phyloP scores from a whole-genome alignment of 768 basidiomycete genomes.

The Trametes cubensis region DNA sequence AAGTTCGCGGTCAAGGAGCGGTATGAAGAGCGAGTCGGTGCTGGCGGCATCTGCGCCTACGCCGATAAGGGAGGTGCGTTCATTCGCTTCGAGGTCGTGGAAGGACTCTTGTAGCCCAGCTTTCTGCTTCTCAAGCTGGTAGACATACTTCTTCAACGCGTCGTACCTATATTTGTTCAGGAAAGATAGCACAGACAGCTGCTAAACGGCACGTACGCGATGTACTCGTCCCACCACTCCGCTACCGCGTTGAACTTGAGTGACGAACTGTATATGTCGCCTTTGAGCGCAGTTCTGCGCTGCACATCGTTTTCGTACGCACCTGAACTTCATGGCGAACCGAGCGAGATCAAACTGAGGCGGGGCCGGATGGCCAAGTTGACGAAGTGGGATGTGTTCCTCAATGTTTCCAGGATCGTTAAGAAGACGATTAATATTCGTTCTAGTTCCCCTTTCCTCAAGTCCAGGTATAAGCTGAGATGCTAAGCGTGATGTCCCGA shows the following conservation, averaged over 20 bases:
- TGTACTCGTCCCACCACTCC: constrained; percentile 93
- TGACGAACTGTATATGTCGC: constrained; percentile 57
- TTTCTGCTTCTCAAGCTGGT: constrained; percentile 82
- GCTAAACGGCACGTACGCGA: constrained; percentile 57
- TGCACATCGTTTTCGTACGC: constrained; percentile 15
- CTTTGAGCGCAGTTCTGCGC: neutral
- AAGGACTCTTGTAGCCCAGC: constrained; percentile 43
- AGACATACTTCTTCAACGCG: constrained; percentile 80
- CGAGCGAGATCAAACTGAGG: constrained; percentile 23
- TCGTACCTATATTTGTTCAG: constrained; percentile 62
- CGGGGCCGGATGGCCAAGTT: constrained; percentile 23
- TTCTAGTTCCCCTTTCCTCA: too few species aligned
- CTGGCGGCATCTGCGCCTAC: constrained; percentile 35
- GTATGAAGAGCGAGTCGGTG: constrained; percentile 65
- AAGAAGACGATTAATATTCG: too few species aligned
- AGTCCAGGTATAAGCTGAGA: too few species aligned
- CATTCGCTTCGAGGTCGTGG: constrained; percentile 67
- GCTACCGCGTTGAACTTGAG: constrained; percentile 90
- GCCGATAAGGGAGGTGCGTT: constrained; percentile 58
- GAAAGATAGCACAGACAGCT: neutral
- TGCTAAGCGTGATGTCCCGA: too few species aligned
- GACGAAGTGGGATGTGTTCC: constrained; percentile 32
- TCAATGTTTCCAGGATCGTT: constrained; percentile 2
- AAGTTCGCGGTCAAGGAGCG: constrained; percentile 80
- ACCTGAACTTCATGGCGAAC: constrained; percentile 66